Base-by-base conservation (phyloP, 192 early-diverging fungal species). In the Coemansia pectinata region DNA sequence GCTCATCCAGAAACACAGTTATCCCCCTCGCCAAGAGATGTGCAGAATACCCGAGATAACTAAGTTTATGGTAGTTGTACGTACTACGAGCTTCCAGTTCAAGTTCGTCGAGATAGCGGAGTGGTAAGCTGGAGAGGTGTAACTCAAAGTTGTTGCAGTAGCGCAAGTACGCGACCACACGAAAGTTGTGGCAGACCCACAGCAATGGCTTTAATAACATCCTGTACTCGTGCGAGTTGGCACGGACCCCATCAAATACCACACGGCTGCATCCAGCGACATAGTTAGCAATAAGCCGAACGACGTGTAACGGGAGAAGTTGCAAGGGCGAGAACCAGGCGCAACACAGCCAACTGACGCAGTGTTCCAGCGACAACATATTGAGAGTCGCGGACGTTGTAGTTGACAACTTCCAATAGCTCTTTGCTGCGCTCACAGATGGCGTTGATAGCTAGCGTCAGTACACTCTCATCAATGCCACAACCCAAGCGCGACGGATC, bases 371-470 rank as follows among this genome's bases (percentile, higher is more conserved):
- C 90, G 61, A 91, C 90, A 19, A 98, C 94, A 66, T 96, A 98
- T 85, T 98, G 96, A 83, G 91, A 88, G 81, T 91, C 94, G 69
- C 92, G 91, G 48, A 98, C 92, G 85, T 98, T 98, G 87, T 87
- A 96, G 87, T 98, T 98, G 65, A 96, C 96, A 84, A 98, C 92
- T 69, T 98, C 94, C 59, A 95, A 72, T 33, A 98, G 84, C 40
- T 85, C 88, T 21, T 82, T 74, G n/a, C 89, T 86, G 47, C 84
- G 77, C 76, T 94, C 87, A 40, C 91, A 91, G 62, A 97, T 89
- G 4, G 87, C 90, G 23, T 76, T 81, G 23, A 97, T 81, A 21
- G 93, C 89, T 1, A 55, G 11, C 4, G 69, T 77, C 71, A 90
- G 81, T 78, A 92, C 88, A 63, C 85, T 85, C 75, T 95, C 94